Percentiles rank a stretch among this genome's conserved stretches.
Evolutionary conservation across 2,329 filamentous ascomycete genomes (phyloP).

Genomic region (Gaeumannomyces sp.): DNA sequence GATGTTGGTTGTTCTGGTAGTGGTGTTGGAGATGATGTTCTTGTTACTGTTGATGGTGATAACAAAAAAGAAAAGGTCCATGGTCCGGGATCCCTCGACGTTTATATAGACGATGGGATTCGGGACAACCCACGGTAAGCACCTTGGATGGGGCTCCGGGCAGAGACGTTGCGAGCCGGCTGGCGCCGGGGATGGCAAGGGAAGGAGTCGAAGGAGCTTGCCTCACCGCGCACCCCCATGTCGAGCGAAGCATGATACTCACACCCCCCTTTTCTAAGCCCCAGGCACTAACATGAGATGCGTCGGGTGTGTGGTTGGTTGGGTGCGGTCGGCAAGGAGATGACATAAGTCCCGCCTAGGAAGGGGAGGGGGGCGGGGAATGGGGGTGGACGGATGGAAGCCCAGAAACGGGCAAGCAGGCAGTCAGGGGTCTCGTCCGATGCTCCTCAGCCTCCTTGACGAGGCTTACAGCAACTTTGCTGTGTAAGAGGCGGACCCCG

Average conservation of each 20-base stretch:
- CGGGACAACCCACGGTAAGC: constrained; percentile 2
- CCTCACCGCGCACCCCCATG: not conserved
- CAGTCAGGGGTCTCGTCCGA: not conserved
- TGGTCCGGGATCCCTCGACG: not conserved
- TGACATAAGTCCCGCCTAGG: constrained; percentile 5
- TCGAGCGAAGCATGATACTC: not conserved
- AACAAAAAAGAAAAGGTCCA: constrained; percentile 3
- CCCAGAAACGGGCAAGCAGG: not conserved
- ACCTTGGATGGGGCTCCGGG: constrained; percentile 1
- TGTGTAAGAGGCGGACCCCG: not conserved
- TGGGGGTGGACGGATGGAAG: constrained; percentile 1
- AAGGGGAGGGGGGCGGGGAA: not conserved
- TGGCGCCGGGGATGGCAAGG: not conserved
- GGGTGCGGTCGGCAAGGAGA: not conserved
- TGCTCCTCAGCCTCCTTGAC: constrained; percentile 4
- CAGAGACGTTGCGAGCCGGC: not conserved
- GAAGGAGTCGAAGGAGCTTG: not conserved
- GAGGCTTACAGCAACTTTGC: constrained; percentile 1
- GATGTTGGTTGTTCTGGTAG: constrained; percentile 11
- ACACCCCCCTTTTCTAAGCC: not conserved
- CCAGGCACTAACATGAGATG: not conserved
- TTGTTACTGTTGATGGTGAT: constrained; percentile 8
- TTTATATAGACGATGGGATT: constrained; percentile 12
- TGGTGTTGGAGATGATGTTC: constrained; percentile 4
- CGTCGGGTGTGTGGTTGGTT: not conserved